Evolutionary conservation across 331 rosid species (phyloP).

Genomic region (Rosa hybrid): DNA sequence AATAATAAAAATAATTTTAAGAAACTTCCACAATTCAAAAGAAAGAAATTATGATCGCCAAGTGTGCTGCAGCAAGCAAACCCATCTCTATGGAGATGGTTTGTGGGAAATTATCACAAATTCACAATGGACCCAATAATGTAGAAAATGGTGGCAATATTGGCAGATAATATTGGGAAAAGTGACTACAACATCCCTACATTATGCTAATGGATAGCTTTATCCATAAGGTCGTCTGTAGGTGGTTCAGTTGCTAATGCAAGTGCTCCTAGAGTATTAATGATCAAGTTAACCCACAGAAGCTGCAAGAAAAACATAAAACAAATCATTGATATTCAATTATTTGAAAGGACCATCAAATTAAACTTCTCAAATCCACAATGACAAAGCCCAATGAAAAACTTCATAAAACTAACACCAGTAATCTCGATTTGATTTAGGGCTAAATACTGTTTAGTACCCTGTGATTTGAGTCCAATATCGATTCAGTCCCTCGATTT

Average conservation of each 20-base stretch:
- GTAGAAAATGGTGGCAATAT: neutral
- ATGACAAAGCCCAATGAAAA: neutral
- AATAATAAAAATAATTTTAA: neutral
- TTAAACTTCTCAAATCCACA: neutral
- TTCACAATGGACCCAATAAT: neutral
- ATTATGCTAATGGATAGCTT: neutral
- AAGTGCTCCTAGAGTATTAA: constrained; percentile 98
- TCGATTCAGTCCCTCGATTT: too few species aligned
- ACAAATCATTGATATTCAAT: neutral
- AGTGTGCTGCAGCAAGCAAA: neutral
- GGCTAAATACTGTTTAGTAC: too few species aligned
- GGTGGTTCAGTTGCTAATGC: constrained; percentile 99
- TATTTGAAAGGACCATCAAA: neutral
- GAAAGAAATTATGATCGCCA: neutral
- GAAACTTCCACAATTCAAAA: neutral
- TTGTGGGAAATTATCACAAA: neutral
- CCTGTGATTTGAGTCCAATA: too few species aligned
- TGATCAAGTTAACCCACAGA: constrained; percentile 97
- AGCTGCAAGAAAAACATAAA: constrained; percentile 51
- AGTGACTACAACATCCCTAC: neutral
- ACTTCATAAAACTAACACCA: neutral
- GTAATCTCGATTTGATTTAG: neutral
- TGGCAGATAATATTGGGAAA: neutral
- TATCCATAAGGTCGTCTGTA: constrained; percentile 84
- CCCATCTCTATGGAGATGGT: neutral